Evolutionary conservation across 2,329 filamentous ascomycete genomes (phyloP).

Genomic region (Alternaria brassicicola): DNA sequence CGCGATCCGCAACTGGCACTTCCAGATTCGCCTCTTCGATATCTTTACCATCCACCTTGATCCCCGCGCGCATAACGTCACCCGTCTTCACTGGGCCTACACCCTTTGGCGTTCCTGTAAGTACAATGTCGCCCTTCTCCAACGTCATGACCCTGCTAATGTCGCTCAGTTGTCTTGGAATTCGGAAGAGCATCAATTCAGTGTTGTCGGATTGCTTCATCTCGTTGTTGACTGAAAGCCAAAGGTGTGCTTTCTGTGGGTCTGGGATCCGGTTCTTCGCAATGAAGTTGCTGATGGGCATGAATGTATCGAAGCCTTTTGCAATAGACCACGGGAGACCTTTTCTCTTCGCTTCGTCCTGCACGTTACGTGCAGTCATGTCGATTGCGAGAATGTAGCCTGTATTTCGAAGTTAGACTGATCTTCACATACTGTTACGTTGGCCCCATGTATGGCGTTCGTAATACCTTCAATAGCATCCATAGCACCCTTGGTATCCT

Average conservation of each 20-base stretch:
- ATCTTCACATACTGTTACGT: background rate
- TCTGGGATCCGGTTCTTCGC: constrained; percentile 79
- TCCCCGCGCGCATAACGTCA: constrained; percentile 83
- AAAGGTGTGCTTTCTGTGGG: constrained; percentile 87
- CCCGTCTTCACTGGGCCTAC: constrained; percentile 85
- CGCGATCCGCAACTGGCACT: constrained; percentile 80
- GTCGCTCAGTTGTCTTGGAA: constrained; percentile 85
- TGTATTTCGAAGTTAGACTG: constrained; percentile 41
- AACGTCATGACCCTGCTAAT: constrained; percentile 95
- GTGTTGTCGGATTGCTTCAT: constrained; percentile 84
- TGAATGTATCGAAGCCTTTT: constrained; percentile 98
- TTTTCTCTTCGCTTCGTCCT: constrained; percentile 97
- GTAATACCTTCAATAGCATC: constrained; percentile 77
- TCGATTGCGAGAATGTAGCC: constrained; percentile 92
- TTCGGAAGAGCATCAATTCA: constrained; percentile 90
- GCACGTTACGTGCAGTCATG: constrained; percentile 94
- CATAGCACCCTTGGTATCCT: constrained; percentile 76
- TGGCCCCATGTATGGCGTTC: background rate
- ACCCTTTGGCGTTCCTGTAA: constrained; percentile 97
- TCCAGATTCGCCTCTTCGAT: constrained; percentile 84
- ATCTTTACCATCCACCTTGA: constrained; percentile 80
- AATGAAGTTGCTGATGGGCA: constrained; percentile 83
- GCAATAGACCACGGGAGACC: constrained; percentile 94
- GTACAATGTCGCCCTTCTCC: constrained; percentile 86
- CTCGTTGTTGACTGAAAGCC: constrained; percentile 81